Evolutionary conservation across 169 alveolate species (phyloP), one percentile per base, ranked within the genome.

Genomic region (Cryptosporidium meleagridis): DNA sequence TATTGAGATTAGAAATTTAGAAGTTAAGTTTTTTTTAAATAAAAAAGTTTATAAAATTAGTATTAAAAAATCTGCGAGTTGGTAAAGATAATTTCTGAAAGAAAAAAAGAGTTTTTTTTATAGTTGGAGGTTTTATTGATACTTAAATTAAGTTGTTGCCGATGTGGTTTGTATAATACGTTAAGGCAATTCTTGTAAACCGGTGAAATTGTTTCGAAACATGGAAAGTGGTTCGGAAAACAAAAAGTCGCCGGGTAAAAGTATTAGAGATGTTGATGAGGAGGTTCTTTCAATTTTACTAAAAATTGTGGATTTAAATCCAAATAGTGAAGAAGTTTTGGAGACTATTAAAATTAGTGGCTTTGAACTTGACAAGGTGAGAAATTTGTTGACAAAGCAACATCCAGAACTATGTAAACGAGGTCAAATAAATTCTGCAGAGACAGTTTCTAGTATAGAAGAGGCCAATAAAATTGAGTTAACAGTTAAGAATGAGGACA

Each of bases 241-340:
- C 52, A 37, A 16, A 65, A 65, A 26, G 2, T 65, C 51, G 4
- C 51, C 53, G 3, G 72, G 18, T 31, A 37, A 29, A 31, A 31
- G 52, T 21, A 65, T 7, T 35, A 65, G 51, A 26, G 71, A 59
- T 14, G n/a, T 21, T 14, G 70, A 62, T 65, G 89, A 80, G 41
- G 62, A 80, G 89, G 59, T 41, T 26, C 65, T 80, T 18, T 80
- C 89, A 29, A 37, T 31, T 26, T 39, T 80, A 29, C 55, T 80
- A 2, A 80, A 62, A 45, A 80, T 80, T 23, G 89, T 80, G n/a
- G 89, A 80, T 16, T 29, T 59, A 7, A 65, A 80, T 41, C 75
- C 89, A 41, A 65, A 67, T 80, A 80, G 65, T 67, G 89, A 65
- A 41, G 62, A 61, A 14, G 48, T 80, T 80, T 45, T 80, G 48